Conservation (phyloP, 345 rosid species). For the Reutealis trisperma region DNA sequence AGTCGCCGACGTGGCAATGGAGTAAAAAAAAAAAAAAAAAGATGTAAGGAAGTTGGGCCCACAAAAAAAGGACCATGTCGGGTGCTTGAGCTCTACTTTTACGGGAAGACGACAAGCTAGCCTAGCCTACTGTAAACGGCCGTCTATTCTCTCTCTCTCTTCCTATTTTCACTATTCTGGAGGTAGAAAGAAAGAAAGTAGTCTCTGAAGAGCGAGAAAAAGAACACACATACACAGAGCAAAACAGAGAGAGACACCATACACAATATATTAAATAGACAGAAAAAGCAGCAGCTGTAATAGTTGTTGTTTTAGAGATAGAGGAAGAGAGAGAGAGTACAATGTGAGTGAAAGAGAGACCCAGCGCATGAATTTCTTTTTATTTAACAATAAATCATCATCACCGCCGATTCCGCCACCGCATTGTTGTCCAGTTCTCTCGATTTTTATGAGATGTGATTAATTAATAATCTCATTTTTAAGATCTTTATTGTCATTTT, state of each 20-base stretch:
- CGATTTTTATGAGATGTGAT: not conserved
- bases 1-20: too few species aligned
- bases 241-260: too few species aligned
- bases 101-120: not conserved
- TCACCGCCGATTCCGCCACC: not conserved
- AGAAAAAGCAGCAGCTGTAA: not conserved
- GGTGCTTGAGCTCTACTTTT: conserved; percentile 13
- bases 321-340: not conserved
- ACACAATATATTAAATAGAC: not conserved
- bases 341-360: conserved; percentile 1
- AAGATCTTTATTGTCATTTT: not conserved
- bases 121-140: conserved; percentile 2
- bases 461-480: too few species aligned
- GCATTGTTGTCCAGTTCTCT: not conserved
- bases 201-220: not conserved
- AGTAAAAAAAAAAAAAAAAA: too few species aligned
- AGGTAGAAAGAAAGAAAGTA: too few species aligned
- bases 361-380: conserved; percentile 1
- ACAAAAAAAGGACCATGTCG: conserved; percentile 18
- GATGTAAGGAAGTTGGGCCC: not conserved
- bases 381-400: not conserved
- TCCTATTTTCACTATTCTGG: not conserved
- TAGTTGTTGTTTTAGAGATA: not conserved
- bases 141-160: conserved; percentile 1
- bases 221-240: not conserved